Evolutionary conservation across 1,139 yeast species (phyloP).

Genomic region (Geotrichum bryndzae): DNA sequence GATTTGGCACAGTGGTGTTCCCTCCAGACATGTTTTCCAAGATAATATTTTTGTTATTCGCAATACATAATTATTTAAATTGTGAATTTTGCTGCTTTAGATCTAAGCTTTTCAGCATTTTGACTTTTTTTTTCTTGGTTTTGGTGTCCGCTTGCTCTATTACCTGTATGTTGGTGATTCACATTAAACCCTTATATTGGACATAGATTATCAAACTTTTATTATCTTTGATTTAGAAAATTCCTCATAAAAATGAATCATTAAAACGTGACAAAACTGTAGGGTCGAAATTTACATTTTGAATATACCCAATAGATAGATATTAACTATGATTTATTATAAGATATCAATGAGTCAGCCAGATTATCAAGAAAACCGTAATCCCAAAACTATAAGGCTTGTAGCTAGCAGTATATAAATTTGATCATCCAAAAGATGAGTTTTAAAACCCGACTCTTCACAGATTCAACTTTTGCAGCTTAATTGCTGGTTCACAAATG

Average conservation of each 20-base stretch:
- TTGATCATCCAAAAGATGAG: too few species aligned
- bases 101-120: background rate
- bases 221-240: background rate
- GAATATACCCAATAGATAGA: background rate
- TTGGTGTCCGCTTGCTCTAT: too few species aligned
- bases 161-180: too few species aligned
- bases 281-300: background rate
- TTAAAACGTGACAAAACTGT: background rate
- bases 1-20: too few species aligned
- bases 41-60: background rate
- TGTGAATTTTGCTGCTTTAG: too few species aligned
- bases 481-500: background rate
- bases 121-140: too few species aligned
- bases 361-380: background rate
- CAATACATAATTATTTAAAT: background rate
- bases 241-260: background rate
- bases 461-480: too few species aligned
- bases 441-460: too few species aligned
- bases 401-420: too few species aligned
- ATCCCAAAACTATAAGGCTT: too few species aligned
- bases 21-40: background rate
- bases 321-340: background rate
- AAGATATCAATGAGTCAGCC: background rate
- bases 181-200: too few species aligned
- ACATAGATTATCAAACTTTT: too few species aligned